phyloP scores from a whole-genome alignment of 495 filamentous ascomycete species.

The Amniculicola lignicola region DNA sequence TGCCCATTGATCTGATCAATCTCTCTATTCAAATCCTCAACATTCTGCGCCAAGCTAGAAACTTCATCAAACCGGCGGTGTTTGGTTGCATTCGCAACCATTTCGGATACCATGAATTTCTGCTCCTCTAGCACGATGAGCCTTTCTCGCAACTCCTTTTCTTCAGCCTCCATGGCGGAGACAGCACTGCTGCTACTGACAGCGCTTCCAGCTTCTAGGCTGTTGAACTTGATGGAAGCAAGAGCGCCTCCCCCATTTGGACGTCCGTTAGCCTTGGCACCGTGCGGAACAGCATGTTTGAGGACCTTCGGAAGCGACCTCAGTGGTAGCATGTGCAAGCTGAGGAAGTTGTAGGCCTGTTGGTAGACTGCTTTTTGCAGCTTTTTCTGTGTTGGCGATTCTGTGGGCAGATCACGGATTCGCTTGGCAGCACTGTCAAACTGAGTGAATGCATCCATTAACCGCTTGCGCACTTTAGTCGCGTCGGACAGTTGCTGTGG shows the following conservation, averaged over 20 bases:
- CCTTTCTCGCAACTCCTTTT: conserved; percentile 78
- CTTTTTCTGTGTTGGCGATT: conserved; percentile 67
- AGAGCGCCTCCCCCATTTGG: conserved; percentile 49
- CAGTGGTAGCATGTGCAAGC: conserved; percentile 87
- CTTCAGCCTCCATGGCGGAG: conserved; percentile 75
- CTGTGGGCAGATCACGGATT: conserved; percentile 71
- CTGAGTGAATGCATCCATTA: conserved; percentile 87
- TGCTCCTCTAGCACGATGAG: conserved; percentile 94
- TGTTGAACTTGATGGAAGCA: conserved; percentile 59
- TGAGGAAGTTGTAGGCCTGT: conserved; percentile 78
- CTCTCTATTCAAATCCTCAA: conserved; percentile 80
- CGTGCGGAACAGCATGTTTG: conserved; percentile 60
- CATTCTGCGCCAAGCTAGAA: conserved; percentile 69
- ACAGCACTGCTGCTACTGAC: conserved; percentile 45
- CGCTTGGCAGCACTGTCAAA: conserved; percentile 82
- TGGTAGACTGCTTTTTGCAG: conserved; percentile 84
- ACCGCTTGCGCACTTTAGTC: conserved; percentile 81
- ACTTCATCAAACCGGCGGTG: conserved; percentile 88
- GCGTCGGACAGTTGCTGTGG: conserved; percentile 78
- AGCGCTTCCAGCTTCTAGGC: conserved; percentile 50
- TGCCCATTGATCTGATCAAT: conserved; percentile 63
- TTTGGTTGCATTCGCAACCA: conserved; percentile 79
- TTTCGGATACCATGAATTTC: conserved; percentile 82
- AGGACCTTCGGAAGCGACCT: conserved; percentile 81
- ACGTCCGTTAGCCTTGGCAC: conserved; percentile 41